phyloP scores from a whole-genome alignment of 495 filamentous ascomycete species.

The Aspergillus mulundensis region DNA sequence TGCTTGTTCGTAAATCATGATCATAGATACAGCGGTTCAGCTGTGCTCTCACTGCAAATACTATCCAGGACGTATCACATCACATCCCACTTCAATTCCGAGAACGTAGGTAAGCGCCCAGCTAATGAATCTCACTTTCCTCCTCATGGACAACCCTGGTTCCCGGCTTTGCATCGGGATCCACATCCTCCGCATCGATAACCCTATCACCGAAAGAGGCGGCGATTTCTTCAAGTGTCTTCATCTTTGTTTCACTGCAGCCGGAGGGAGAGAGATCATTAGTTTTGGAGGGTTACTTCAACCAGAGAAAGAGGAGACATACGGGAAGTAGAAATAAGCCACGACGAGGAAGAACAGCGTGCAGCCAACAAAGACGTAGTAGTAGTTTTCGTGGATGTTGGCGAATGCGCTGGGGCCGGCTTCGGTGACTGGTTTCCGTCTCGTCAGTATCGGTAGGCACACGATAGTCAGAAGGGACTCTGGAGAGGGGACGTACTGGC shows the following conservation, averaged over 20 bases:
- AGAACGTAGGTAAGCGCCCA: background rate
- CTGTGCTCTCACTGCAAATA: no score
- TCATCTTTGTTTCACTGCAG: slow-evolving; percentile 48
- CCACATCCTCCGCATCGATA: slow-evolving; percentile 34
- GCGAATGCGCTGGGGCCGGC: slow-evolving; percentile 56
- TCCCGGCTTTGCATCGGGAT: slow-evolving; percentile 16
- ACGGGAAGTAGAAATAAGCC: slow-evolving; percentile 54
- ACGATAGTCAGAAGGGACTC: no score
- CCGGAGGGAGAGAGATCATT: background rate
- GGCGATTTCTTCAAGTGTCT: slow-evolving; percentile 57
- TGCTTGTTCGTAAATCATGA: no score
- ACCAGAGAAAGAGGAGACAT: slow-evolving; percentile 15
- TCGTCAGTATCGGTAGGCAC: background rate
- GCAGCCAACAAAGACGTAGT: slow-evolving; percentile 56
- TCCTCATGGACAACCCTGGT: slow-evolving; percentile 3
- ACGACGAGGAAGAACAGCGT: slow-evolving; percentile 46
- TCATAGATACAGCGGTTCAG: no score
- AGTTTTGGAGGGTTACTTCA: background rate
- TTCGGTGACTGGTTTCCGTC: slow-evolving; percentile 42
- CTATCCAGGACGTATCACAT: no score
- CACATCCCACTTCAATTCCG: no score
- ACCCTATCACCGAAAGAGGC: slow-evolving; percentile 55
- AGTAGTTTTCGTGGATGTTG: slow-evolving; percentile 57
- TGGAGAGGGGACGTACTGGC: slow-evolving; percentile 28
- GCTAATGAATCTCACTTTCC: background rate